Conservation (phyloP, 345 rosid species). For the Corymbia maculata region DNA sequence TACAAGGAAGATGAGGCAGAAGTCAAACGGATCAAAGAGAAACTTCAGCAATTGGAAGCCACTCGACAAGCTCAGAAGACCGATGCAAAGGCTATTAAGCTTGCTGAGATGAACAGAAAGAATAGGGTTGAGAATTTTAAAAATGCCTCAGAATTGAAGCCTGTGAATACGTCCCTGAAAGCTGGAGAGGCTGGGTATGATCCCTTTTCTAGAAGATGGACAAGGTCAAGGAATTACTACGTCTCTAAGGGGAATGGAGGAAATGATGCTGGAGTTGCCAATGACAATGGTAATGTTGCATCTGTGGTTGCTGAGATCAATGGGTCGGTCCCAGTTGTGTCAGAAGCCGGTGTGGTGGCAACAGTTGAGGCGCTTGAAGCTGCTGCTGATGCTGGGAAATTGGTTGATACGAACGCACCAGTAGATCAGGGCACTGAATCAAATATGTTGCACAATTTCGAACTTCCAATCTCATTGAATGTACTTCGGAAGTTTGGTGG, state of each 20-base stretch:
- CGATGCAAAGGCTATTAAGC: conserved; percentile 67
- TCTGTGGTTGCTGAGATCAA: conserved; percentile 6
- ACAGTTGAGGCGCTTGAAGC: conserved; percentile 82
- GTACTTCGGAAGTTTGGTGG: conserved; percentile 73
- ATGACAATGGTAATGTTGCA: conserved; percentile 19
- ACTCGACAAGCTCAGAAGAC: conserved; percentile 53
- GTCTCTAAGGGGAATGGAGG: conserved; percentile 33
- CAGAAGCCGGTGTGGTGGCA: conserved; percentile 42
- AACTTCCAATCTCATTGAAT: conserved; percentile 56
- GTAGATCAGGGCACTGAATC: conserved; percentile 79
- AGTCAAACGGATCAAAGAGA: conserved; percentile 63
- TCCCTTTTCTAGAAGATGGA: conserved; percentile 99
- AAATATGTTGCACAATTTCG: conserved; percentile 68
- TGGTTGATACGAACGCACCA: conserved; percentile 89
- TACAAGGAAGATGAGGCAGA: conserved; percentile 65
- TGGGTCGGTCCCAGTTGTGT: conserved; percentile 11
- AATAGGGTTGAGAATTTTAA: conserved; percentile 92
- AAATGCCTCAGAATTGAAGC: conserved; percentile 79
- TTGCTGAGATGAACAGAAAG: conserved; percentile 96
- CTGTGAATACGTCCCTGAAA: conserved; percentile 44
- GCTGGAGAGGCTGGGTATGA: conserved; percentile 99
- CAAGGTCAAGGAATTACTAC: conserved; percentile 87
- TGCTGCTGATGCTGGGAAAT: conserved; percentile 97
- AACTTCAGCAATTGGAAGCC: conserved; percentile 74
- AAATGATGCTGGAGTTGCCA: conserved; percentile 10